phyloP scores from a whole-genome alignment of 768 basidiomycete genomes.

The Amanita muscaria region DNA sequence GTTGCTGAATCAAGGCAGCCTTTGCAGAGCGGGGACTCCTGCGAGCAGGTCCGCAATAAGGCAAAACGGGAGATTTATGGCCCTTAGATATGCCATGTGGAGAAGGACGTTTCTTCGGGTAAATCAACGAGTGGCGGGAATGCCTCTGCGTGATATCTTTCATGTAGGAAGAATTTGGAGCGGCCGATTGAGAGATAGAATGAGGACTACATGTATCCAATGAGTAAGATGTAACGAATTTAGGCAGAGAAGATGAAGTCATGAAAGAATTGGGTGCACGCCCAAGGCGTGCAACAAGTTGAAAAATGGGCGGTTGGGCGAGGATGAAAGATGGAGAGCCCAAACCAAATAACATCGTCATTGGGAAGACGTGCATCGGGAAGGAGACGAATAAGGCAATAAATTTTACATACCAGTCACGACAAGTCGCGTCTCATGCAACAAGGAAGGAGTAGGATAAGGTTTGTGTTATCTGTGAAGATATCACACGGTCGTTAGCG shows the following conservation, averaged over 20 bases:
- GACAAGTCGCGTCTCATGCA: conserved; percentile 32
- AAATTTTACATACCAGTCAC: conserved; percentile 25
- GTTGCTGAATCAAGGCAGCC: conserved; percentile 49
- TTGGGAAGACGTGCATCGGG: conserved; percentile 8
- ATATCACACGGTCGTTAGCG: conserved; percentile 33
- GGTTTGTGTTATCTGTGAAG: conserved; percentile 1
- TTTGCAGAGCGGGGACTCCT: conserved; percentile 63
- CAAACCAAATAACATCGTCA: conserved; percentile 11
- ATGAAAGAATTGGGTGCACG: conserved; percentile 14
- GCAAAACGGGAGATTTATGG: conserved; percentile 48
- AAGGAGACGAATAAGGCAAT: conserved; percentile 9
- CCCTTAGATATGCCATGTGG: conserved; percentile 69
- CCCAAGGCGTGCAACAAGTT: conserved; percentile 11
- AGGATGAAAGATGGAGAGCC: conserved; percentile 1
- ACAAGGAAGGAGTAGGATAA: conserved; percentile 15
- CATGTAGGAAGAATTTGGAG: conserved; percentile 49
- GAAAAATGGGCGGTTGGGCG: conserved; percentile 9
- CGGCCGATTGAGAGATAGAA: conserved; percentile 36
- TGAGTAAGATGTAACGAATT: conserved; percentile 17
- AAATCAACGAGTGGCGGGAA: conserved; percentile 55
- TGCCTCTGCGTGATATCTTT: conserved; percentile 67
- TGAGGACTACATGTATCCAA: conserved; percentile 27
- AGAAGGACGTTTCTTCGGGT: conserved; percentile 82
- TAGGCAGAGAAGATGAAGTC: conserved; percentile 18
- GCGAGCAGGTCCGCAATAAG: conserved; percentile 40